phyloP scores from a whole-genome alignment of 345 rosid species.

The Eucalyptus urophylla region DNA sequence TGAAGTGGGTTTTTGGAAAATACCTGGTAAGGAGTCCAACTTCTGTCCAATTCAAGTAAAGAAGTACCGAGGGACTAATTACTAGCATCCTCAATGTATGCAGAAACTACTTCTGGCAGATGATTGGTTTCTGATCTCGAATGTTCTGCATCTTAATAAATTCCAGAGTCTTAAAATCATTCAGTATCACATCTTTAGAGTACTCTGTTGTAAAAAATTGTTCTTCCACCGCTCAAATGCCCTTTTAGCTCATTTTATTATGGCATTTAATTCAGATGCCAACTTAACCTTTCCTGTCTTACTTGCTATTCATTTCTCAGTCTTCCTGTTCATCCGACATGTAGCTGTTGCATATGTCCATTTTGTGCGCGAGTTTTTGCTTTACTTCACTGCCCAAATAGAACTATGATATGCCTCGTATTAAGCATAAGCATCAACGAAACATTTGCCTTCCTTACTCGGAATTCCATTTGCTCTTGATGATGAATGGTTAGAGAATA shows the following conservation, averaged over 20 bases:
- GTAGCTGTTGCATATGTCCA: background rate
- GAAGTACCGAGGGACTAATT: background rate
- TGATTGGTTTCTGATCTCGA: no score
- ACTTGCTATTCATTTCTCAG: background rate
- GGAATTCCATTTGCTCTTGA: no score
- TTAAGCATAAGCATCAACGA: background rate
- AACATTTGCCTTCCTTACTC: no score
- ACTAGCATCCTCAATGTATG: no score
- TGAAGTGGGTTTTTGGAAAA: constrained; percentile 23
- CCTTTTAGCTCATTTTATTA: background rate
- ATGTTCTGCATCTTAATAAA: no score
- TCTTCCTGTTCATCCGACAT: background rate
- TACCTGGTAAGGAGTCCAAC: constrained; percentile 23
- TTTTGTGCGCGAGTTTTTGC: background rate
- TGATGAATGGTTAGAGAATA: no score
- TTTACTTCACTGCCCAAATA: background rate
- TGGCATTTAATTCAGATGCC: background rate
- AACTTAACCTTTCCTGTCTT: background rate
- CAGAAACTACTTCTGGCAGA: no score
- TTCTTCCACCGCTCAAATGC: background rate
- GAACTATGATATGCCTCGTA: background rate
- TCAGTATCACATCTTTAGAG: background rate
- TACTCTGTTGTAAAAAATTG: background rate
- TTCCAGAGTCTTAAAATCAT: background rate
- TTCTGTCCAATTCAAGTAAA: constrained; percentile 10